A percentile compares a stretch with the other conserved stretches of the same genome.
Conservation (phyloP, 2,329 filamentous ascomycete genomes). For the Thermomyces lanuginosus region DNA sequence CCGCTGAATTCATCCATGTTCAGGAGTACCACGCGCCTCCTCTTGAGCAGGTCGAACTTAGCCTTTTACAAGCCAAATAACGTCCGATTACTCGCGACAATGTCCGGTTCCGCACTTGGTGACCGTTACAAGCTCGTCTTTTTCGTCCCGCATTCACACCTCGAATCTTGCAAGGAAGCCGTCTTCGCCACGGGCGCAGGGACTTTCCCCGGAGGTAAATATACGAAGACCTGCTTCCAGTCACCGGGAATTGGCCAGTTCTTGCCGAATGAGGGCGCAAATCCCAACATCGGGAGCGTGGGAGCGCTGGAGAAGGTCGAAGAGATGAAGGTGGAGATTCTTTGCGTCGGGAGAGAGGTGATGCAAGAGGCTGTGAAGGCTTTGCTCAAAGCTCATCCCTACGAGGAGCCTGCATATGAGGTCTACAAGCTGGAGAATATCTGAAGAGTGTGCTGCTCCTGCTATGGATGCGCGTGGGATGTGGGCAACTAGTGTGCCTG, state of each 20-base stretch:
- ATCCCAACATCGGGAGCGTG: constrained; percentile 25
- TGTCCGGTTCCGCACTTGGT: constrained; percentile 10
- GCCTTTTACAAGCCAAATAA: neutral
- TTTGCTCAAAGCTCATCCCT: constrained; percentile 29
- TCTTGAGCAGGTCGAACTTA: constrained; percentile 1
- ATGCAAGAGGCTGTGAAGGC: constrained; percentile 26
- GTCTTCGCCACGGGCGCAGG: constrained; percentile 28
- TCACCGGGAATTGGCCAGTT: constrained; percentile 27
- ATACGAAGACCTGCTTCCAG: constrained; percentile 26
- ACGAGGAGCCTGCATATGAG: constrained; percentile 30
- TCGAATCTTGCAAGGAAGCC: constrained; percentile 26
- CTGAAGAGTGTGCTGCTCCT: no score
- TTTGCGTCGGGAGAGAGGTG: constrained; percentile 24
- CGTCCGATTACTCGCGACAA: constrained; percentile 6
- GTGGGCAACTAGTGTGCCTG: no score
- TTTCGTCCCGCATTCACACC: constrained; percentile 24
- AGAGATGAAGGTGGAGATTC: constrained; percentile 29
- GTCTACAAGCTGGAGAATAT: constrained; percentile 30
- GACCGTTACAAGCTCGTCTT: constrained; percentile 30
- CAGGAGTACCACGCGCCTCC: neutral
- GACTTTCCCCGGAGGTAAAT: constrained; percentile 25
- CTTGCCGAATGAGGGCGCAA: constrained; percentile 22
- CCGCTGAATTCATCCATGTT: constrained; percentile 1
- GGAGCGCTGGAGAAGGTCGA: constrained; percentile 25
- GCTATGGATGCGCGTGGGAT: no score